Percentiles rank a stretch among this genome's conserved stretches.
Evolutionary conservation across 2,329 filamentous ascomycete species (phyloP).

Genomic region (Alternaria solani): DNA sequence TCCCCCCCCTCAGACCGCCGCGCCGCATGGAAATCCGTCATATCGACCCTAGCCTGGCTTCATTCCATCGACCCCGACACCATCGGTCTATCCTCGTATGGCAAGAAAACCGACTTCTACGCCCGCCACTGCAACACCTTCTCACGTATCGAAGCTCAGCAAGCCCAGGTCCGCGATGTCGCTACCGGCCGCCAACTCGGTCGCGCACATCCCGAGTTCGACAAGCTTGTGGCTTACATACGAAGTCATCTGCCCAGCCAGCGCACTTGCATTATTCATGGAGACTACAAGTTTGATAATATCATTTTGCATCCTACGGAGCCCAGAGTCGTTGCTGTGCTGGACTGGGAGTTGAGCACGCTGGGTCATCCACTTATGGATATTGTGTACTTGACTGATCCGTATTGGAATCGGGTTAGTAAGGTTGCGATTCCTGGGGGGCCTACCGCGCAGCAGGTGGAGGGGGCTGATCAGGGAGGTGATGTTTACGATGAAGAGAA

Average conservation of each 20-base stretch:
- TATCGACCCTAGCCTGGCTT: conserved; percentile 81
- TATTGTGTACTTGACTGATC: conserved; percentile 76
- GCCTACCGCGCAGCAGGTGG: conserved; percentile 41
- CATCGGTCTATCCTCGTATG: conserved; percentile 76
- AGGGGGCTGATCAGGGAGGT: conserved; percentile 51
- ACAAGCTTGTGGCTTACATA: conserved; percentile 81
- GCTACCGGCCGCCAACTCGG: conserved; percentile 71
- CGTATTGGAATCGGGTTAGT: conserved; percentile 53
- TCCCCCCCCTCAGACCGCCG: conserved; percentile 70
- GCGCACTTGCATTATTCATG: conserved; percentile 82
- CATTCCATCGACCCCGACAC: conserved; percentile 74
- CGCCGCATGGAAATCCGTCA: conserved; percentile 58
- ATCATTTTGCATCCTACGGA: conserved; percentile 80
- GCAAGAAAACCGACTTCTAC: conserved; percentile 79
- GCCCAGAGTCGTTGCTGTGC: conserved; percentile 84
- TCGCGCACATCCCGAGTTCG: conserved; percentile 79
- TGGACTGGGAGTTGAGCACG: conserved; percentile 98
- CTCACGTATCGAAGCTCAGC: conserved; percentile 76
- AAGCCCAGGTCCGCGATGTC: conserved; percentile 75
- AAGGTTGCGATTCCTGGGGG: conserved; percentile 39
- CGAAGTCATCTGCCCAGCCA: conserved; percentile 71
- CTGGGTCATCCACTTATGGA: conserved; percentile 93
- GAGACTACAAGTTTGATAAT: conserved; percentile 84
- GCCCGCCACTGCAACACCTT: conserved; percentile 85
- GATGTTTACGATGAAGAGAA: conserved; percentile 40